Base-by-base conservation (phyloP, 805 yeast species). In the Nakazawaea holstii region DNA sequence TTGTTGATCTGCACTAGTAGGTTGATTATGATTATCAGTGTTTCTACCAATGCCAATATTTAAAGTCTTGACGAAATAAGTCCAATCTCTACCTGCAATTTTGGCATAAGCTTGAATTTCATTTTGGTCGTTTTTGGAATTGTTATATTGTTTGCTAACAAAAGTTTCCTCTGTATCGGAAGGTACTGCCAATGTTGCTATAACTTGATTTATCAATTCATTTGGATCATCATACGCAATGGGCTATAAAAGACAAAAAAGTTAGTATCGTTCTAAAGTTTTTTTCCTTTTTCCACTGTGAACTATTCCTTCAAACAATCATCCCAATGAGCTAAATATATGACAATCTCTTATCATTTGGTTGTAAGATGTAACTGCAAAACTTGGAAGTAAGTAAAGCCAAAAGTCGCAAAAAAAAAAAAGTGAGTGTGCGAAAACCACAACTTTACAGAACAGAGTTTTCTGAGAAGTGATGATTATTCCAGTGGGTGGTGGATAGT, bases 81-180 rank as follows among this genome's bases (percentile, higher is more conserved):
- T 92, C 99, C 99, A 94, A 59, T 80, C 81, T 32, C 76, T 69
- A 39, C 99, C 99, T 0, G 97, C 91, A 41, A 94, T 84, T 64
- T 94, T 94, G 32, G 97, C 99, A 64, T 92, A 94, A 0, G 99
- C 99, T 67, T 91, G 96, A n/a, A 94, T 91, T 62, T 91, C 96
- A 44, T 79, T 74, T 52, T 79, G 80, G 50, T 67, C 59, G 53
- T 79, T 85, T 51, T 80, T 79, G 44, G 82, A 88, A 64, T 94
- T 94, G 48, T 92, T 80, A 61, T 78, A 87, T 26, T 69, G 76
- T 41, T 68, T 69, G 10, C 95, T 79, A 6, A 91, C 98, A 52
- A 79, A 78, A 1, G 96, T 89, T 17, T 73, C 73, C 35, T 59
- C 52, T 43, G 60, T 65, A 37, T 86, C 87, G 26, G 81, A 82